Evolutionary conservation across 805 yeast species (phyloP), one percentile per base, ranked within the genome.

Genomic region (Metschnikowia amazonensis): DNA sequence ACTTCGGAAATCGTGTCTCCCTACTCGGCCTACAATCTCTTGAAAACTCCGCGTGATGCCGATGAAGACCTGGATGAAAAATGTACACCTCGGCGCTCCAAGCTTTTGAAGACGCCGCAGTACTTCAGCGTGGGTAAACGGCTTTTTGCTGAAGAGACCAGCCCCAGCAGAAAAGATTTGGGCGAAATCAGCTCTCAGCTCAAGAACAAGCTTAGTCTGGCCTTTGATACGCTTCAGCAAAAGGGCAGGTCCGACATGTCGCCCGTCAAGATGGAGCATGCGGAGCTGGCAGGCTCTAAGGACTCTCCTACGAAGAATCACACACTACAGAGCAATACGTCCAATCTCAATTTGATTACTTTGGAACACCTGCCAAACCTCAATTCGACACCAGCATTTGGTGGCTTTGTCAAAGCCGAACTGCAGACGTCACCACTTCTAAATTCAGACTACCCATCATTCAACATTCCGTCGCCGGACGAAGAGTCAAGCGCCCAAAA

Each of bases 401-500:
- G 24, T 33, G 44, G 33, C 29, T 10, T 27, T 18, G 32, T 6
- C 28, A 17, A 17, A 8, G 31, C 45, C 17, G 47, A 40, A 13
- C 17, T 16, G 28, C 40, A 24, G 18, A 13, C 28, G 14, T 34
- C 34, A n/a, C 45, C 45, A 8, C 13, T 42, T 5, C 27, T 27
- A 13, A 36, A 34, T n/a, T 14, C 39, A 14, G 33, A 36, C 3
- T 10, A 18, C 16, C 14, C 34, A 5, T 9, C 27, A 7, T 39
- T 49, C 16, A 29, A 41, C 25, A 38, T 60, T 44, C 69, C 70
- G 4, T 56, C 64, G 4, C 69, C 69, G 1, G 68, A 68, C 41
- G 72, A 65, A 45, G 74, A 70, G 48, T 58, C 66, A n/a, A 69
- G 74, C 52, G 76, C 76, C 3, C 76, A 71, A 44, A 63, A 62